Conservation (phyloP, 345 rosid species). For the Dipteronia dyeriana region DNA sequence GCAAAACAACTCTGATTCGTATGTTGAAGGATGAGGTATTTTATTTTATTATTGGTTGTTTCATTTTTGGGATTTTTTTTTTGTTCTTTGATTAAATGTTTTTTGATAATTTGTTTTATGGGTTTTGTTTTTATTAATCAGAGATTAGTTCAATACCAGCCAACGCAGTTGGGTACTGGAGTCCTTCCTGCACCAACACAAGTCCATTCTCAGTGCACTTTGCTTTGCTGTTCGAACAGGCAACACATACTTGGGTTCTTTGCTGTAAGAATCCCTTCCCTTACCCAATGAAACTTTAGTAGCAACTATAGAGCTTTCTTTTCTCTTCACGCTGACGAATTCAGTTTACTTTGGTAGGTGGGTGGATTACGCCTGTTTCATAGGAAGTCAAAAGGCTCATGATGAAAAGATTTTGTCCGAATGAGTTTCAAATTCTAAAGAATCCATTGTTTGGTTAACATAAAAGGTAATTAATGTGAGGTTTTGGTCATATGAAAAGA, state of each 20-base stretch:
- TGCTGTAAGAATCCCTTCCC: slow-evolving; percentile 60
- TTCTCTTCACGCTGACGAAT: neutral
- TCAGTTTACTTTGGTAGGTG: slow-evolving; percentile 54
- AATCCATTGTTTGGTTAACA: neutral
- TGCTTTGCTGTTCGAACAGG: slow-evolving; percentile 98
- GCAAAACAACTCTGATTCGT: slow-evolving; percentile 76
- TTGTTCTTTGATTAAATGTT: neutral
- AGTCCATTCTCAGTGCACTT: slow-evolving; percentile 71
- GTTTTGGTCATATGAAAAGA: neutral
- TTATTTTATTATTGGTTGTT: neutral
- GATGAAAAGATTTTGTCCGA: slow-evolving; percentile 38
- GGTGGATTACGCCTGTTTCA: slow-evolving; percentile 94
- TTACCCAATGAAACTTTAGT: neutral
- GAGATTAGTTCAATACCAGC: no score
- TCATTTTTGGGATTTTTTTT: neutral
- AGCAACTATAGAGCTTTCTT: neutral
- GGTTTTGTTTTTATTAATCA: slow-evolving; percentile 23
- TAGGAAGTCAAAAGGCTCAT: slow-evolving; percentile 85
- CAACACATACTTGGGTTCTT: slow-evolving; percentile 95
- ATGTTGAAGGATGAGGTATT: slow-evolving; percentile 81
- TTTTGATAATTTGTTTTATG: neutral
- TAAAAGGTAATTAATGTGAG: slow-evolving; percentile 10
- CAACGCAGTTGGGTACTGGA: no score
- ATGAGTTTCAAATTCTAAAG: slow-evolving; percentile 1
- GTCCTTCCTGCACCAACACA: slow-evolving; percentile 89